Evolutionary conservation across 768 basidiomycete genomes (phyloP), one percentile per base, ranked within the genome.

Genomic region (Dacryopinax spathularia): DNA sequence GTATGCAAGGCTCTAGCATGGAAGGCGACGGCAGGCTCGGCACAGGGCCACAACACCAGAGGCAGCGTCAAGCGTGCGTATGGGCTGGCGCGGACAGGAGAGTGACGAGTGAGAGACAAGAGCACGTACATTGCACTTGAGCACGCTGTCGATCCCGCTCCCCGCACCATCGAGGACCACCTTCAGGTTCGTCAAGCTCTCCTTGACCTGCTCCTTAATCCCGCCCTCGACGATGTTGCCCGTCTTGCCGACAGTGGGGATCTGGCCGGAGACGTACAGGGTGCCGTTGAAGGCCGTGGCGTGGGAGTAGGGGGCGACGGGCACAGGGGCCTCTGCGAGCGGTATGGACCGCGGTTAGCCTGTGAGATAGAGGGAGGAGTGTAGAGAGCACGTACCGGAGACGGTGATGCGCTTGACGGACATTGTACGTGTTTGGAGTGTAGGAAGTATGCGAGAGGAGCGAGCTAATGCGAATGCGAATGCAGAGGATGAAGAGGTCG

Each of bases 231-330:
- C 87, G 69, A 94, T 76, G 69, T 85, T 77, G 75, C 83, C 84
- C 13, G 84, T 84, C 33, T 75, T 70, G 12, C 92, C 88, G 70
- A 88, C 82, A 63, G 96, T 77, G 1, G 91, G 87, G 70, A 98
- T 87, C 72, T 86, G 88, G 56, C 95, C 95, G 1, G 91, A 94
- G 44, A 85, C 80, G 76, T 95, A 99, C 67, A 97, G 82, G 64
- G 92, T 81, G 68, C 89, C 84, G 60, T 88, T 88, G 61, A 81
- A 80, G 71, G 87, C 88, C 76, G 94, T 82, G 2, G 85, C 94
- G 77, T 95, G 89, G 1, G 84, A 85, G 76, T 95, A 95, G 33
- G 92, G 92, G 0, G 73, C 75, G 63, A 74, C 74, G 65, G 75
- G 73, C 33, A 71, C 68, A 2, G 73, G 73, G 33, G 75, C 75